Evolutionary conservation across 1,284 basidiomycete species (phyloP).

Genomic region (Cutaneotrichosporon dermatis): DNA sequence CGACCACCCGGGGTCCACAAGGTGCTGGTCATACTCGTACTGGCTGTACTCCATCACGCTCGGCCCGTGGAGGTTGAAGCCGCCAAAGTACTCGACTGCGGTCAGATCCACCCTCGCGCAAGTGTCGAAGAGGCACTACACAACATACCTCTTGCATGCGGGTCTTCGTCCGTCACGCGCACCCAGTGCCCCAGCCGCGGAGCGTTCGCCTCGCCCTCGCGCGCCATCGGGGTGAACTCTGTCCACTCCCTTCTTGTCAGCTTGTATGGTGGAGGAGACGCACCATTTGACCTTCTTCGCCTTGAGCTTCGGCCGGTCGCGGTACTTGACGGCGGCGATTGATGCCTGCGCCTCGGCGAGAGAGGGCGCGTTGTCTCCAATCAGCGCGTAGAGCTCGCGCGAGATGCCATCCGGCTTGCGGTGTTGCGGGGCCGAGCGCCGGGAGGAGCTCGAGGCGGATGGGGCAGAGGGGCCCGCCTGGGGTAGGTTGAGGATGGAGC

Average conservation of each 20-base stretch:
- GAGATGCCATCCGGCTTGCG: conserved; percentile 83
- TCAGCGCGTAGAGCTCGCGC: conserved; percentile 85
- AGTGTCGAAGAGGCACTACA: no score
- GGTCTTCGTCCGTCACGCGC: conserved; percentile 33
- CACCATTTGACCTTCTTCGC: conserved; percentile 56
- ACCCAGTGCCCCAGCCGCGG: conserved; percentile 40
- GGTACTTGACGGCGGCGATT: conserved; percentile 62
- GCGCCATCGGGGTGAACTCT: conserved; percentile 54
- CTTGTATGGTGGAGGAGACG: conserved; percentile 40
- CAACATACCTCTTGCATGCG: conserved; percentile 18
- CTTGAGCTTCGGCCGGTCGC: conserved; percentile 63
- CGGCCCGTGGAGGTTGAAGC: conserved; percentile 47
- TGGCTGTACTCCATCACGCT: conserved; percentile 75
- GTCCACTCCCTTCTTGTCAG: conserved; percentile 62
- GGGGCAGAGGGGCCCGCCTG: conserved; percentile 21
- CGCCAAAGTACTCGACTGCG: conserved; percentile 40
- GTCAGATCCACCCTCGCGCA: conserved; percentile 29
- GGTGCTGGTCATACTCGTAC: conserved; percentile 79
- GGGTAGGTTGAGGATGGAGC: conserved; percentile 67
- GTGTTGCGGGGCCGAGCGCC: conserved; percentile 28
- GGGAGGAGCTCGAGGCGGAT: conserved; percentile 34
- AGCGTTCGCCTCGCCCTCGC: conserved; percentile 16
- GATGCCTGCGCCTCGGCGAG: conserved; percentile 53
- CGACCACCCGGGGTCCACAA: conserved; percentile 81
- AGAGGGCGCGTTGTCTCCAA: conserved; percentile 84